Conservation (phyloP, 202 grass and related monocot species). For the Dendrocalamus latiflorus region DNA sequence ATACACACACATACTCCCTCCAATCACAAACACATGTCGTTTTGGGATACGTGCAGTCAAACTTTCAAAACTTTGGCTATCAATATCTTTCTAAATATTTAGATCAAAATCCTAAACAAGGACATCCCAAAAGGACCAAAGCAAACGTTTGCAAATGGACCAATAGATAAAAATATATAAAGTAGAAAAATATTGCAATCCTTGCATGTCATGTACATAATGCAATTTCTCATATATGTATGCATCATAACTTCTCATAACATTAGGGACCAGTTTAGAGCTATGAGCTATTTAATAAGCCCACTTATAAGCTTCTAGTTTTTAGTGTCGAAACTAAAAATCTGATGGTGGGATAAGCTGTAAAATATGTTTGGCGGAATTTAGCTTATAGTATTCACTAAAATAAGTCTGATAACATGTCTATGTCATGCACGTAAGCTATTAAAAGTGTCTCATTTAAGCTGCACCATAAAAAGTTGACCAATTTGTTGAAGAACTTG, state of each 20-base stretch:
- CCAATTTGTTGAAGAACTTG: not conserved
- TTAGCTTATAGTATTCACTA: not conserved
- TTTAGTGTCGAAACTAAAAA: not conserved
- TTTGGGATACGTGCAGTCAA: too few relatives aligned
- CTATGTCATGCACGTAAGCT: not conserved
- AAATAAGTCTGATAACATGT: not conserved
- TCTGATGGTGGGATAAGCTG: not conserved
- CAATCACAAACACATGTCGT: too few relatives aligned
- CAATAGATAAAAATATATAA: not conserved
- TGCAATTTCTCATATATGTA: not conserved
- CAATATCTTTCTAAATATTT: too few relatives aligned
- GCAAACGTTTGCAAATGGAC: not conserved
- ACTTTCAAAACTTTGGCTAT: too few relatives aligned
- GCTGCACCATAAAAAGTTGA: not conserved
- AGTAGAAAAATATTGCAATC: not conserved
- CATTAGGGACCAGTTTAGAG: not conserved
- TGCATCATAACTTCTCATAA: not conserved
- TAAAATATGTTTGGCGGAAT: not conserved
- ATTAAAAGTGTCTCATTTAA: constrained; percentile 13
- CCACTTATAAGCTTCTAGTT: not conserved
- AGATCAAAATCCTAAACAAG: not conserved
- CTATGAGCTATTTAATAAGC: not conserved
- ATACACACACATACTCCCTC: not conserved
- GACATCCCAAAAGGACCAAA: not conserved
- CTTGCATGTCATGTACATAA: not conserved